phyloP scores from a whole-genome alignment of 257 asterid genomes.

The Echium plantagineum region DNA sequence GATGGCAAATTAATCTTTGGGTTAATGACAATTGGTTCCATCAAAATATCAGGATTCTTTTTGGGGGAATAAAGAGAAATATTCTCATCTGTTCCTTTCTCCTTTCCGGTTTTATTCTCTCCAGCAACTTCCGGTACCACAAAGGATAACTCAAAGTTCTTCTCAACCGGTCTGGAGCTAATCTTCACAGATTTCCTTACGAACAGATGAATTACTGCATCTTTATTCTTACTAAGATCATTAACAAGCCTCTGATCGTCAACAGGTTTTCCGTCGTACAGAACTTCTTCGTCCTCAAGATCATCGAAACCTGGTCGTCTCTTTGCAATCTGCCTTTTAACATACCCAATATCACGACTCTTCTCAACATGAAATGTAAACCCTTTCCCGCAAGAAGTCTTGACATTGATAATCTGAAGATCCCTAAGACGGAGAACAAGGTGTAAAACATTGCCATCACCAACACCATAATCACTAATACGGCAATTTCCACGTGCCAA shows the following conservation, averaged over 20 bases:
- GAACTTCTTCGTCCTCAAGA: constrained; percentile 57
- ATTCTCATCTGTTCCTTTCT: constrained; percentile 19
- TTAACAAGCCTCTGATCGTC: constrained; percentile 70
- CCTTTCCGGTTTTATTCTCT: constrained; percentile 18
- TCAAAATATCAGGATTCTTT: constrained; percentile 27
- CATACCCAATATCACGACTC: constrained; percentile 61
- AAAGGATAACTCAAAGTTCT: constrained; percentile 59
- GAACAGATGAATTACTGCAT: constrained; percentile 75
- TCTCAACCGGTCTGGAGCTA: constrained; percentile 59
- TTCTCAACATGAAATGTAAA: constrained; percentile 58
- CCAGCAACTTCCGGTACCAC: constrained; percentile 27
- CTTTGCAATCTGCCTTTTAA: constrained; percentile 58
- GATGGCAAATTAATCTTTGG: constrained; percentile 49
- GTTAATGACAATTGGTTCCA: constrained; percentile 68
- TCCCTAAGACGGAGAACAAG: constrained; percentile 66
- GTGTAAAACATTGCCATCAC: constrained; percentile 70
- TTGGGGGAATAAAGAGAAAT: constrained; percentile 19
- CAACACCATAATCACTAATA: constrained; percentile 64
- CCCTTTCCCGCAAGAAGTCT: constrained; percentile 65
- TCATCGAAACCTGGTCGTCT: constrained; percentile 22
- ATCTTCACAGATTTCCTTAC: constrained; percentile 65
- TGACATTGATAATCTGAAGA: constrained; percentile 55
- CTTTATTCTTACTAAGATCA: constrained; percentile 50
- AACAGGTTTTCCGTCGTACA: constrained; percentile 56
- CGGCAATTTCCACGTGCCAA: constrained; percentile 67